Evolutionary conservation across 2,329 filamentous ascomycete species (phyloP), one percentile per base, ranked within the genome.

Genomic region (Exophiala viscosa): DNA sequence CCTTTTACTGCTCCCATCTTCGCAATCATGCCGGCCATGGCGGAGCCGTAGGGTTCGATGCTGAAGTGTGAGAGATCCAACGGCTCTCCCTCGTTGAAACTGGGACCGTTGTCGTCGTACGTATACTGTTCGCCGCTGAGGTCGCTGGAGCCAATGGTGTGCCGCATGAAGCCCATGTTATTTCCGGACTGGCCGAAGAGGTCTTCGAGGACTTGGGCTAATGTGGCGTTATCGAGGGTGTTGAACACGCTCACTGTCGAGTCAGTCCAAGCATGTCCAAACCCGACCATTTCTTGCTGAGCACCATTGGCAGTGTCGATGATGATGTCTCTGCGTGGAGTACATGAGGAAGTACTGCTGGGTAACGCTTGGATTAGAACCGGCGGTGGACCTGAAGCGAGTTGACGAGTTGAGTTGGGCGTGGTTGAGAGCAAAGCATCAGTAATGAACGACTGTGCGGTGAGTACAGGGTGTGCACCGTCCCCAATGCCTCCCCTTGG

Each of bases 241-340:
- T 68, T 66, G 58, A 72, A 68, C 1, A 67, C 65, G 15, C 60
- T 60, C 8, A 72, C 68, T 0, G 70, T 66, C 1, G 66, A 65
- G 54, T 72, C 70, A n/a, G 70, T 72, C 49, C 69, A 68, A 2
- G 69, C 66, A 38, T 66, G 65, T 15, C 70, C 70, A 43, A 72
- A 72, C 11, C 70, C 70, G 4, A 61, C 59, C 31, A 67, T 64
- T 33, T 52, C 50, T 14, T 52, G 50, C 38, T 38, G 44, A 13
- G 38, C 50, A 13, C 50, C 50, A 14, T 43, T 47, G 32, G 35
- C 23, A 11, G 50, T 33, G 45, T 52, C 50, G 23, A 52, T 48
- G 11, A 42, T 48, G 34, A 52, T 35, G 17, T 43, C 43, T 5
- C 50, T 39, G 5, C 47, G 39, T 20, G 33, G 50, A 34, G 35